Base-by-base conservation (phyloP, 306 rosid species). In the Begonia peltatifolia region DNA sequence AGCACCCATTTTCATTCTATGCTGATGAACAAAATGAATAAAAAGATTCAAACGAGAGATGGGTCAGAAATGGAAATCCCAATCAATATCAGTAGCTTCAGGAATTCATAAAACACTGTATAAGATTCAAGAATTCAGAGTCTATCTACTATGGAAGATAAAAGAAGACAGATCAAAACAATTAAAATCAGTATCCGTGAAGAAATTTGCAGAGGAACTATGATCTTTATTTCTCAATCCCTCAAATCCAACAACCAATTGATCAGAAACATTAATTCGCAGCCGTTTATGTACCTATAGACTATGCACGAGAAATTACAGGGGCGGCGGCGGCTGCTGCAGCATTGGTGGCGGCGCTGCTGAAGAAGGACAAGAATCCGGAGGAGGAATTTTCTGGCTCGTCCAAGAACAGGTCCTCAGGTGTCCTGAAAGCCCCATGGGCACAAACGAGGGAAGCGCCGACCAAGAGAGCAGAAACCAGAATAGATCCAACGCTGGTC, bases 401-500 rank as follows among this genome's bases (percentile, higher is more conserved):
- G 11, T 90, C 99, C 23, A 90, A 68, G 74, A 90, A 90, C 6
- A 90, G 94, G 61, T 90, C 99, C 44, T 90, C 99, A 0, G 99
- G 99, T 9, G 64, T 74, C 72, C 99, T 78, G 50, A 86, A 67
- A 0, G 99, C 92, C 12, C 94, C 99, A 61, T 90, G 99, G 17
- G 68, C 70, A 51, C 78, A 77, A 10, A 90, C 92, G 5, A 66
- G 62, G 15, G 82, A 80, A 16, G 65, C 67, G 6, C 94, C 88
- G 11, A 77, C 70, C 65, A 79, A 57, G 41, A 86, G 78, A 10
- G 94, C 82, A 1, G 95, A 80, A 53, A 86, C 63, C 23, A 90
- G 68, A 8, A 86, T 64, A 0, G 94, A 86, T 20, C 99, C 99
- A 0, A 90, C 99, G 52, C 79, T 78, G 67, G 95, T 90, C 54